Evolutionary conservation across 331 rosid genomes (phyloP), one percentile per base, ranked within the genome.

Genomic region (Telfairia occidentalis): DNA sequence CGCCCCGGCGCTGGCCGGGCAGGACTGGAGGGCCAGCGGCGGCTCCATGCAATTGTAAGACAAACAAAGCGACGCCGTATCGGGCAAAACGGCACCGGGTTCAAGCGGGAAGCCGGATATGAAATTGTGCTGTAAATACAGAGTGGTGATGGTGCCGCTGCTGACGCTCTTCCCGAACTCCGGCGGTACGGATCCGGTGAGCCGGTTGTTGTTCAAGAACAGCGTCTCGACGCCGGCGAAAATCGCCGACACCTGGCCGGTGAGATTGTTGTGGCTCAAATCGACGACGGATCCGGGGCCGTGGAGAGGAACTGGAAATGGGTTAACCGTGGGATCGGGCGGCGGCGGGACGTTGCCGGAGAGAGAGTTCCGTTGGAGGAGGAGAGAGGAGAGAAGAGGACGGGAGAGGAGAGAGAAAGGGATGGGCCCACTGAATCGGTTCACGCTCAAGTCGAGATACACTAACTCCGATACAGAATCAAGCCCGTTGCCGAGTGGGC

Each of bases 121-220:
- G 81, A 65, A 91, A 57, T 91, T 91, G 75, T 91, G 95, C 66
- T 91, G 97, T 58, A 91, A 78, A 71, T 91, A 91, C 52, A 91
- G 21, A 11, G 90, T 89, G 83, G 77, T 86, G 73, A 92, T 89
- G 79, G 50, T 78, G 0, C 97, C 95, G 71, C 79, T 23, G 80
- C 74, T 80, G 77, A 87, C 79, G 82, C 89, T 82, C 78, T 84
- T 84, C 29, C 86, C 83, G 34, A 84, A 89, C 84, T 34, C 92
- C 82, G 66, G 79, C 42, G 97, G 97, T 5, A 91, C 90, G 0
- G 24, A 19, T 0, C 97, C 91, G 0, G 16, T 73, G 67, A 91
- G 71, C 28, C 83, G 92, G 88, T 91, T 91, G 32, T 87, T 89
- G 64, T 91, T 91, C 83, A 91, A 64, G 73, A 80, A 86, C 83